Base-by-base conservation (phyloP, 2,329 filamentous ascomycete species). In the Rachicladosporium sp. region DNA sequence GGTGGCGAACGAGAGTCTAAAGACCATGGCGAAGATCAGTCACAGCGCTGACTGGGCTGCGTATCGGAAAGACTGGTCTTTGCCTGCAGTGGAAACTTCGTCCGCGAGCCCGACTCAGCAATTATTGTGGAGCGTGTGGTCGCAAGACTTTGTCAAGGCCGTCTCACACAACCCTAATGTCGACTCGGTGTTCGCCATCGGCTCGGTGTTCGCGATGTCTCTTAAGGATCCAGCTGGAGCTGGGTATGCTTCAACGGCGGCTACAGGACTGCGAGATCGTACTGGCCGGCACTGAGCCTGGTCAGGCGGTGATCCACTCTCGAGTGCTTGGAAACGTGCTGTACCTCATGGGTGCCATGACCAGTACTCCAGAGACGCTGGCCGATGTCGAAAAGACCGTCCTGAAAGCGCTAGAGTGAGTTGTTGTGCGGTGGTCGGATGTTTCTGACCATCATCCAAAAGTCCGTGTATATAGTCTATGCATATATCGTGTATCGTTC, bases 171-270 rank as follows among this genome's bases (percentile, higher is more conserved):
- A 67, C 2, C 46, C 61, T 0, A 59, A 64, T 0, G 74, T 91
- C 0, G 67, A 74, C 2, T 74, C 78, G 6, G 74, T 81, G 0
- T 82, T 84, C 64, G 80, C 83, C 0, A 62, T 91, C 1, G 85
- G 85, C 0, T 82, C 75, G 2, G 80, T 91, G 1, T 64, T 91
- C 8, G 79, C 80, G 1, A 77, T 93, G 30, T 66, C 67, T 9
- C 48, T 78, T 13, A 61, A 63, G 31, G 72, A 76, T 50, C 53
- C 60, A 3, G 53, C 56, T 23, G 70, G 68, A 12, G 39, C 47
- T 64, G 72, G 74, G 9, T 78, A 78, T 47, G 73, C 66, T 3
- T 76, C 71, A 1, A 74, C 63, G 1, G 74, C 70, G 4, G 68
- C 73, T 2, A 62, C 65, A 11, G 66, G 65, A 0, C 53, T 78